Base-by-base conservation (phyloP, 768 basidiomycete species). In the Asterophora lycoperdoides region DNA sequence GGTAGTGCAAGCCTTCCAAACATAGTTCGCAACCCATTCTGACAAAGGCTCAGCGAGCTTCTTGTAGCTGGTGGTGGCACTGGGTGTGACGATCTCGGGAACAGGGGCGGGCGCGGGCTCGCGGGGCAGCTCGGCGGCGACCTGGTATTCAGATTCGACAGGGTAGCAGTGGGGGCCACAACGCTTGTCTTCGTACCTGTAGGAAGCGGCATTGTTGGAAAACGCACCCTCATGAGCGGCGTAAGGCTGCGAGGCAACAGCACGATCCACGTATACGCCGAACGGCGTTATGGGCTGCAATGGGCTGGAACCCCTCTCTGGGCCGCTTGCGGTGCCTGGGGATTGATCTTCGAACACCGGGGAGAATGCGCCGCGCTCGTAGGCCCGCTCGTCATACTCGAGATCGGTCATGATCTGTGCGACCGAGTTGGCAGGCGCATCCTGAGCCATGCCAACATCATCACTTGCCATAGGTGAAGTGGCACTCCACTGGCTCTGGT, bases 1-100 rank as follows among this genome's bases (percentile, higher is more conserved):
- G n/a, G 83, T 84, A 13, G 84, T 85, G 62, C 88, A 89, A 38
- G 81, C 80, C 63, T 86, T 88, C 89, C 89, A 91, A 13, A 89
- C 80, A 60, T 85, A 91, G 44, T 74, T 75, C 36, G 85, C 83
- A 18, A 89, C 68, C 89, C 89, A 91, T 49, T 85, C 83, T 3
- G 89, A 78, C 52, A 91, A 70, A 14, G 88, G 87, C 44, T 88
- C 86, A 0, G 84, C 79, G 8, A 90, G 72, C 58, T 80, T 86
- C 71, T 77, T 83, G 71, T 89, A 89, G 8, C 74, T 69, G 18
- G 69, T 57, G 9, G 77, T 76, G 33, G 83, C 75, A 55, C 72
- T 73, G 10, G 78, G 74, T 23, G 77, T 72, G 33, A 73, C 65
- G 17, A 75, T 65, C 47, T 79, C 78, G 34, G 71, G 63, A 17